Percentiles rank a stretch among this genome's conserved stretches.
phyloP scores from a whole-genome alignment of 1,139 yeast species.

The Scheffersomyces segobiensis region DNA sequence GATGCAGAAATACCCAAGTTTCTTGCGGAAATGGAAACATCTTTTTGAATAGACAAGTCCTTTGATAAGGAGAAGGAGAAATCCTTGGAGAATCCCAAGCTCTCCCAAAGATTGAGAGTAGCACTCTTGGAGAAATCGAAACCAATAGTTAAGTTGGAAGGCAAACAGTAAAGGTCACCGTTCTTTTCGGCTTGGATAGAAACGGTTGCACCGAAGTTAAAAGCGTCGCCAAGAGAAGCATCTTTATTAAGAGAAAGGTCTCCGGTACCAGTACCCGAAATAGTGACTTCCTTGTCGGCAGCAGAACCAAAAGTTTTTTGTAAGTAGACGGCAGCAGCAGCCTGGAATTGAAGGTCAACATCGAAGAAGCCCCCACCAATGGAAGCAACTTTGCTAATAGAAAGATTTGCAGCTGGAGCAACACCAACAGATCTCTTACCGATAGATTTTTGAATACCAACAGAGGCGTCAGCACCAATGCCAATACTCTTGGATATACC shows the following conservation, averaged over 20 bases:
- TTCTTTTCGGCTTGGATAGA: constrained; percentile 21
- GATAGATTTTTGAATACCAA: background rate
- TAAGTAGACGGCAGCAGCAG: constrained; percentile 5
- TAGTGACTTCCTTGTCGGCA: constrained; percentile 9
- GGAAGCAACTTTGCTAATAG: constrained; percentile 25
- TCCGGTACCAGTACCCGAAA: constrained; percentile 17
- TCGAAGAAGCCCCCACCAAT: constrained; percentile 26
- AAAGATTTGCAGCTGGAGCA: constrained; percentile 27
- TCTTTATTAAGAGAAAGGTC: constrained; percentile 3
- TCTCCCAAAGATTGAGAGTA: constrained; percentile 15
- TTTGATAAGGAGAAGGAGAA: constrained; percentile 15
- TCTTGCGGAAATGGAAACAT: constrained; percentile 10
- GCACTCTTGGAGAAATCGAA: constrained; percentile 19
- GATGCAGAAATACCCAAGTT: constrained; percentile 3
- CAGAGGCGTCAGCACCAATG: background rate
- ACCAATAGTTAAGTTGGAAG: constrained; percentile 26
- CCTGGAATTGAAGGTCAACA: constrained; percentile 21
- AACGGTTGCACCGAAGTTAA: constrained; percentile 14
- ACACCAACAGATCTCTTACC: background rate
- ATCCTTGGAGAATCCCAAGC: constrained; percentile 15
- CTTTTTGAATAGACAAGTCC: constrained; percentile 5
- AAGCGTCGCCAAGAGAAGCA: background rate
- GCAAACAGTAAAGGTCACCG: constrained; percentile 29
- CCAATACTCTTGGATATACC: background rate
- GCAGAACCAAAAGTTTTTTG: background rate